Evolutionary conservation across 371 early-diverging fungal genomes (phyloP).

Genomic region (Coemansia sp.): DNA sequence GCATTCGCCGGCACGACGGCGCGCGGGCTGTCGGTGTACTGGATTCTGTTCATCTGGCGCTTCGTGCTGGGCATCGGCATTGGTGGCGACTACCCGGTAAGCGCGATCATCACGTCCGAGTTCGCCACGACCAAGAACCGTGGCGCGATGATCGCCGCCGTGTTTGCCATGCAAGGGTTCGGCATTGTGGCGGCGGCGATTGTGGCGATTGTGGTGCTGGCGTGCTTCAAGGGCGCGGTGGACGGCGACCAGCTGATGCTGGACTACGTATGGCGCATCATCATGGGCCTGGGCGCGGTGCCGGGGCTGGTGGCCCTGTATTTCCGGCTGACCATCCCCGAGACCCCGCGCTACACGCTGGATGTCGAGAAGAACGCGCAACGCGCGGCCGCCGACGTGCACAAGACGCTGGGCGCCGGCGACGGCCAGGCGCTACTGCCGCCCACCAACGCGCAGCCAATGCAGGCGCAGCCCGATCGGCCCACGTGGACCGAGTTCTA

Average conservation of each 20-base stretch:
- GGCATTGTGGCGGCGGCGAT: slow-evolving; percentile 81
- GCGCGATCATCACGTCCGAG: slow-evolving; percentile 88
- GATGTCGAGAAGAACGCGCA: slow-evolving; percentile 71
- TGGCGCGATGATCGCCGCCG: slow-evolving; percentile 82
- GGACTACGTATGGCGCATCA: slow-evolving; percentile 87
- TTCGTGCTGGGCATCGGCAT: slow-evolving; percentile 82
- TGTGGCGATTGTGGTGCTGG: slow-evolving; percentile 65
- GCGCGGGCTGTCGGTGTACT: slow-evolving; percentile 69
- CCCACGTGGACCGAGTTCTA: slow-evolving; percentile 67
- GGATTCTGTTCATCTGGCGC: slow-evolving; percentile 79
- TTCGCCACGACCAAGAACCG: slow-evolving; percentile 75
- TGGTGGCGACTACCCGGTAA: slow-evolving; percentile 85
- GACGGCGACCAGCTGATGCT: slow-evolving; percentile 62
- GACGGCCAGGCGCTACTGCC: slow-evolving; percentile 19
- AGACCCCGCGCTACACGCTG: slow-evolving; percentile 85
- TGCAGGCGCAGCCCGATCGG: neutral
- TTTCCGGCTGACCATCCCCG: slow-evolving; percentile 89
- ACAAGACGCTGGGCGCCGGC: slow-evolving; percentile 45
- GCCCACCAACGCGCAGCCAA: slow-evolving; percentile 29
- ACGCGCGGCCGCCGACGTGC: slow-evolving; percentile 61
- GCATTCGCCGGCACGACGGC: slow-evolving; percentile 56
- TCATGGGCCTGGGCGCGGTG: slow-evolving; percentile 78
- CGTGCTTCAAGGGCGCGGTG: slow-evolving; percentile 68
- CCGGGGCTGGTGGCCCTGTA: slow-evolving; percentile 85
- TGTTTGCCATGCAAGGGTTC: slow-evolving; percentile 92